These are phyloP conservation scores for Sclerotinia glacialis DNA, from an alignment of 2,329 filamentous ascomycete species.

Conservation along the genomic window DNA sequence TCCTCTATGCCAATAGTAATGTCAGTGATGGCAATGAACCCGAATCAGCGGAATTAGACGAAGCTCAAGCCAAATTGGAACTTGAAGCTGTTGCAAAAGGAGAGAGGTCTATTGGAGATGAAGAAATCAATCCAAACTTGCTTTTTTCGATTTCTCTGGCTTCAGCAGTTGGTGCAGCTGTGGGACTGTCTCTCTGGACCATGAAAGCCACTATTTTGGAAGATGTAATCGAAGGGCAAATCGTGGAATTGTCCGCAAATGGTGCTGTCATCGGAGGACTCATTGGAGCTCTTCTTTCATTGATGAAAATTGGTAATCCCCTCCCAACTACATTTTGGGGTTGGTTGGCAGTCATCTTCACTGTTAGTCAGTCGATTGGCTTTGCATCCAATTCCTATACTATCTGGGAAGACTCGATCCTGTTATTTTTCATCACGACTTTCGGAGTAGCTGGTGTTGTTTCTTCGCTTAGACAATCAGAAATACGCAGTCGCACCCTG, in stretches of 20 bases:
- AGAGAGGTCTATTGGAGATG: slow-evolving; percentile 24
- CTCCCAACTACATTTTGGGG: slow-evolving; percentile 80
- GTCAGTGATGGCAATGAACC: slow-evolving; percentile 54
- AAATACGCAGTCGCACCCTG: slow-evolving; percentile 65
- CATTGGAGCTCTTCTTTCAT: slow-evolving; percentile 43
- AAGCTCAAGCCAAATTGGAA: slow-evolving; percentile 57
- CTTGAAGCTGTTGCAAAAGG: slow-evolving; percentile 42
- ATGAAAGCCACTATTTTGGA: slow-evolving; percentile 16
- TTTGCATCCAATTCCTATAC: slow-evolving; percentile 98
- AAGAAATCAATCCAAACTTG: slow-evolving; percentile 32
- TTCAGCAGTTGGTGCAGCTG: slow-evolving; percentile 31
- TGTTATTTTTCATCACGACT: slow-evolving; percentile 85
- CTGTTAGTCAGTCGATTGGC: slow-evolving; percentile 81
- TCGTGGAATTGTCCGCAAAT: slow-evolving; percentile 31
- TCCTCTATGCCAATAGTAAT: slow-evolving; percentile 67
- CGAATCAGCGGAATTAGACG: slow-evolving; percentile 58
- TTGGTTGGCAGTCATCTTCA: slow-evolving; percentile 79
- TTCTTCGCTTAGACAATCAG: slow-evolving; percentile 70
- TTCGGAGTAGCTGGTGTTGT: slow-evolving; percentile 76
- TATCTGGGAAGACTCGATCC: slow-evolving; percentile 96
- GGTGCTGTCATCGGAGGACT: slow-evolving; percentile 33
- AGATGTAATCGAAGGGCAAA: slow-evolving; percentile 22
- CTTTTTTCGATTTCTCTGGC: slow-evolving; percentile 32
- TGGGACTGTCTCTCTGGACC: slow-evolving; percentile 31
- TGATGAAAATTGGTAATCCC: slow-evolving; percentile 46